These are phyloP conservation scores for Ascochyta pisi DNA, from an alignment of 2,329 filamentous ascomycete genomes.

Conservation along the genomic window DNA sequence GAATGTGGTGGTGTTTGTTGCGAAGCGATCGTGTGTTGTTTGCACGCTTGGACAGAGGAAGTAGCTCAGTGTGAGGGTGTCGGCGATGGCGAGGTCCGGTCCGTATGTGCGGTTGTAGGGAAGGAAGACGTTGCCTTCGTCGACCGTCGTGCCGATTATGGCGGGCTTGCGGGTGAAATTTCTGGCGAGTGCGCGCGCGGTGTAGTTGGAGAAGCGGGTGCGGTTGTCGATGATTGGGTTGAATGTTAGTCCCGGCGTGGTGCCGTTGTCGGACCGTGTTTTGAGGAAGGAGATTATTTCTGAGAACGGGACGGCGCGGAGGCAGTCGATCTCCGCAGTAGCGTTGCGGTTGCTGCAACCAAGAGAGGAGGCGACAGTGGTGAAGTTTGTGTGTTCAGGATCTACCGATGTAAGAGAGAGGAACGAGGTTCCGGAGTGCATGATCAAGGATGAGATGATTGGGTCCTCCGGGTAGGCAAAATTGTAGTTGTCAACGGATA, in stretches of 20 bases:
- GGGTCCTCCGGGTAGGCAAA: conserved; percentile 59
- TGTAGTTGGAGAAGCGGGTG: conserved; percentile 47
- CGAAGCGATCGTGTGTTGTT: conserved; percentile 35
- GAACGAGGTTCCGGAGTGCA: conserved; percentile 34
- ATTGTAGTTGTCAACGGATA: conserved; percentile 56
- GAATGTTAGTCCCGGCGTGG: conserved; percentile 37
- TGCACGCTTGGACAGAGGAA: conserved; percentile 44
- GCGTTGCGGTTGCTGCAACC: conserved; percentile 38
- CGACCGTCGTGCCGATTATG: conserved; percentile 45
- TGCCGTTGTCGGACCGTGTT: conserved; percentile 33
- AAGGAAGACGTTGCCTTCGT: conserved; percentile 46
- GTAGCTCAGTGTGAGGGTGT: conserved; percentile 27
- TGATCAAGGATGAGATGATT: conserved; percentile 48
- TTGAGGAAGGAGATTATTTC: conserved; percentile 46
- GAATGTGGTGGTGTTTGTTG: conserved; percentile 38
- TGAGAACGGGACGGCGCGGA: conserved; percentile 40
- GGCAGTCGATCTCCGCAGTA: conserved; percentile 45
- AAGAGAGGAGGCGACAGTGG: conserved; percentile 46
- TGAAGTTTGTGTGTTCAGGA: conserved; percentile 46
- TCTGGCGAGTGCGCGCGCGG: conserved; percentile 35
- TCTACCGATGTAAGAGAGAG: conserved; percentile 25
- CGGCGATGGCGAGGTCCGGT: conserved; percentile 26
- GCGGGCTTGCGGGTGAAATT: conserved; percentile 42
- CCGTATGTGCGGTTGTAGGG: conserved; percentile 42
- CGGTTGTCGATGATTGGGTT: conserved; percentile 38